Conservation (phyloP, 2,329 filamentous ascomycete genomes). For the Magnaporthiopsis incrustans region DNA sequence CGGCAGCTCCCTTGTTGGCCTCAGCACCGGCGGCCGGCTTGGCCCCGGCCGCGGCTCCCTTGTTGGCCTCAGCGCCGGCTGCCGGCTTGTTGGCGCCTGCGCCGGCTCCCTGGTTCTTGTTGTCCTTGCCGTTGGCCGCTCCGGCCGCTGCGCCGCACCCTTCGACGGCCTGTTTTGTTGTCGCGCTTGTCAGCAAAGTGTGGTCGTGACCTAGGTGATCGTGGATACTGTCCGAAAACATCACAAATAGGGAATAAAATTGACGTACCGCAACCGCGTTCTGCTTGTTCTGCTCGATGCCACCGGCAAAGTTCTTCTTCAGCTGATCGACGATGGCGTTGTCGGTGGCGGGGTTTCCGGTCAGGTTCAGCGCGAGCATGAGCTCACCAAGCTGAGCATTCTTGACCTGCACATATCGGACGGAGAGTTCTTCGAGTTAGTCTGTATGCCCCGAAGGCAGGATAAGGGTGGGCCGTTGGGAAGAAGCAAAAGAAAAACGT, state of each 20-base stretch:
- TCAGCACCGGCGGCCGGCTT: no score
- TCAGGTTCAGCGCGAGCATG: constrained; percentile 10
- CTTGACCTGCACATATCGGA: constrained; percentile 4
- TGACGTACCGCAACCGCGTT: constrained; percentile 12
- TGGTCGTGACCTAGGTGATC: background rate
- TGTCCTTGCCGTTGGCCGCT: background rate
- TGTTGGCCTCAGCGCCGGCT: no score
- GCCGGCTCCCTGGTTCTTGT: no score
- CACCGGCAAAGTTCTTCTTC: constrained; percentile 13
- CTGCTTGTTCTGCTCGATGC: constrained; percentile 15
- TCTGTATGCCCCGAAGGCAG: background rate
- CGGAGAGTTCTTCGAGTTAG: no score
- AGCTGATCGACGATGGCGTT: constrained; percentile 10
- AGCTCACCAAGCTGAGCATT: constrained; percentile 13
- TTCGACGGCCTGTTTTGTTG: background rate
- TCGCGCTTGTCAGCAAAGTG: background rate
- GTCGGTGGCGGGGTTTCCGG: constrained; percentile 11
- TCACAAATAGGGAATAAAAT: background rate
- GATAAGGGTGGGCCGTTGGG: background rate
- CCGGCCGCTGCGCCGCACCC: background rate
- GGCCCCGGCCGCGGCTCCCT: no score
- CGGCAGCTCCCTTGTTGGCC: no score
- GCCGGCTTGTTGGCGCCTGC: no score
- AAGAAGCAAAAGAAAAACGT: background rate
- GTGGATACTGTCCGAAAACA: background rate